Evolutionary conservation across 1,139 yeast species (phyloP), one percentile per base, ranked within the genome.

Genomic region (Yamadazyma oceani): DNA sequence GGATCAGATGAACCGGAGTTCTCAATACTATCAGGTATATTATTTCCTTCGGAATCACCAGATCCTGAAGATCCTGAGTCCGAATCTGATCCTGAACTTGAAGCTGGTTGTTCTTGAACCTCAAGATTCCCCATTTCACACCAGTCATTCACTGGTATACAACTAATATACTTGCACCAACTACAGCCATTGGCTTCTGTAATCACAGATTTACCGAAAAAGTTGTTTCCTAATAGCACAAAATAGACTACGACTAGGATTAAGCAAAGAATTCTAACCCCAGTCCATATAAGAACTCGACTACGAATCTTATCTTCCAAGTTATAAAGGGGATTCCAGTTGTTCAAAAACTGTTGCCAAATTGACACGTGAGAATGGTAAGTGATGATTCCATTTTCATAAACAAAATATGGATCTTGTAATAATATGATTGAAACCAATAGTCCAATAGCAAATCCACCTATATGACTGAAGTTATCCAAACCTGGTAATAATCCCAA

Each of bases 401-500:
- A 74, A 2, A 74, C 66, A 48, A 74, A 66, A 49, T 69, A 62
- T 2, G 92, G 92, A 44, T 80, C 83, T 32, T 79, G 69, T 25
- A 84, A 53, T n/a, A 82, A 48, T 1, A 75, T 60, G 0, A 80
- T 54, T 1, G 85, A 80, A 26, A 69, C 49, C 19, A 80, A 57
- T 1, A 80, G 35, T 0, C 92, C 92, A 62, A 80, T 63, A 17
- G 80, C 76, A 58, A 83, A 82, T 3, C 92, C 92, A 5, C 92
- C 92, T 46, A 84, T 75, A 55, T 84, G 92, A 38, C 86, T 75
- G 54, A 84, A 84, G 55, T 84, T 84, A 57, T 84, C 92, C 38
- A 84, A 58, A 0, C 92, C 92, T 0, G 92, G 92, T 14, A 84
- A 60, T 23, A 84, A 61, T 0, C 92, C 92, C 19, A 84, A 60